Evolutionary conservation across 202 grass and related monocot species (phyloP).

Genomic region (Brachypodium distachyon): DNA sequence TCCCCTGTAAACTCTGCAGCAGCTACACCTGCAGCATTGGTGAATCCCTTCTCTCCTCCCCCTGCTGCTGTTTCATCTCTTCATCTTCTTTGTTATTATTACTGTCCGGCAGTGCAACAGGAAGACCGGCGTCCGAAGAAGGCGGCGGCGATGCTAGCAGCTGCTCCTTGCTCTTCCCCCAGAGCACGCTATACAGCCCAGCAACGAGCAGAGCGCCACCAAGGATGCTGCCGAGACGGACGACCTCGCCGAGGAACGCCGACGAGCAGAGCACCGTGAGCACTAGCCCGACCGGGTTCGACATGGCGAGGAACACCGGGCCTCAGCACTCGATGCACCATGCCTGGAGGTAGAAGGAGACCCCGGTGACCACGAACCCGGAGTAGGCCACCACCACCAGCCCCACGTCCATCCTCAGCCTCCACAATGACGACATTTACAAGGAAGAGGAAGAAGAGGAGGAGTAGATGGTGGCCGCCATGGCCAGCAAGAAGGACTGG

Average conservation of each 20-base stretch:
- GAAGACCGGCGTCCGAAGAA: too few species aligned
- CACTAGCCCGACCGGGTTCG: conserved; percentile 48
- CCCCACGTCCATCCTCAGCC: conserved; percentile 39
- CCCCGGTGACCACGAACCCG: conserved; percentile 49
- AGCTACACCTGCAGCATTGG: too few species aligned
- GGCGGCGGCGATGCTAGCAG: background rate
- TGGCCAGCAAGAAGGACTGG: conserved; percentile 35
- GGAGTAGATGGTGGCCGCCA: conserved; percentile 24
- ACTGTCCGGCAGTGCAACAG: too few species aligned
- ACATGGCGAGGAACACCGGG: conserved; percentile 69
- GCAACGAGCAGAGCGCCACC: conserved; percentile 43
- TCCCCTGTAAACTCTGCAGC: too few species aligned
- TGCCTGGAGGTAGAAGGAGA: conserved; percentile 68
- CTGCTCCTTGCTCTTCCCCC: conserved; percentile 53
- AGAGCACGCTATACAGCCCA: conserved; percentile 60
- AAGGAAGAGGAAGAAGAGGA: too few species aligned
- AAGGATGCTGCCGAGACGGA: conserved; percentile 58
- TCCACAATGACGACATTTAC: conserved; percentile 38
- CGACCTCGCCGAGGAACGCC: conserved; percentile 59
- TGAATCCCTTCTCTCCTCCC: too few species aligned
- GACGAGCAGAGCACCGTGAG: conserved; percentile 70
- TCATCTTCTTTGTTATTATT: background rate
- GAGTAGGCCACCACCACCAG: conserved; percentile 40
- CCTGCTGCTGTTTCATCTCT: too few species aligned
- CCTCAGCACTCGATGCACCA: conserved; percentile 80